Base-by-base conservation (phyloP, 345 rosid genomes). In the Streptanthus diversifolius region DNA sequence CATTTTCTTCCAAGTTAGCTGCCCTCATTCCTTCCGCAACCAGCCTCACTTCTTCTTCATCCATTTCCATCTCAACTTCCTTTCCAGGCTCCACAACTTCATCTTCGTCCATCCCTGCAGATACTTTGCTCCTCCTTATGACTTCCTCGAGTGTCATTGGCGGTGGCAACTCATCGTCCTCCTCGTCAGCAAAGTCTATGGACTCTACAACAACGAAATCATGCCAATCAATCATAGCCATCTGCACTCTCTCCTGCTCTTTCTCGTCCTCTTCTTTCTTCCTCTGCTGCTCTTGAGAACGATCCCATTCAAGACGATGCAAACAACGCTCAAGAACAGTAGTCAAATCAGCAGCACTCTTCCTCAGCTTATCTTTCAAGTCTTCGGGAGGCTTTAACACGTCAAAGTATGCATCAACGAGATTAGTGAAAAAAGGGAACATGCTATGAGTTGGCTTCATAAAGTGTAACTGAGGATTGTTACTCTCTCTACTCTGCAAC, bases 161-260 rank as follows among this genome's bases (percentile, higher is more conserved):
- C 13, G 86, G 89, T 14, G 90, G 96, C 60, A 89, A 77, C 67
- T 84, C 93, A 11, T 91, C 93, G 58, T 91, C 97, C 73, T 91
- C 97, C 52, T 87, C 97, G 72, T 91, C 96, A n/a, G 79, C 96
- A 85, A 91, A 91, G 51, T 89, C 97, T 43, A 91, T 89, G 0
- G 86, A 55, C 71, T 91, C 96, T 4, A 91, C 97, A 72, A 83
- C 96, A 54, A 80, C 96, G 76, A 91, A 91, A 79, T 89, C 96
- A 84, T 89, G 96, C 96, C 97, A 91, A 75, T 89, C 97, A 70
- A 91, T 91, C 96, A 87, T 85, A 32, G 90, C 91, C 97, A 91
- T 89, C 73, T 86, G 97, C 55, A 85, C 68, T 67, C 97, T 81
- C 84, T 91, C 97, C 77, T 78, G 93, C 82, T 91, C 95, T 53